Base-by-base conservation (phyloP, 208 protist species). In the Dictyostelium gargantuum region DNA sequence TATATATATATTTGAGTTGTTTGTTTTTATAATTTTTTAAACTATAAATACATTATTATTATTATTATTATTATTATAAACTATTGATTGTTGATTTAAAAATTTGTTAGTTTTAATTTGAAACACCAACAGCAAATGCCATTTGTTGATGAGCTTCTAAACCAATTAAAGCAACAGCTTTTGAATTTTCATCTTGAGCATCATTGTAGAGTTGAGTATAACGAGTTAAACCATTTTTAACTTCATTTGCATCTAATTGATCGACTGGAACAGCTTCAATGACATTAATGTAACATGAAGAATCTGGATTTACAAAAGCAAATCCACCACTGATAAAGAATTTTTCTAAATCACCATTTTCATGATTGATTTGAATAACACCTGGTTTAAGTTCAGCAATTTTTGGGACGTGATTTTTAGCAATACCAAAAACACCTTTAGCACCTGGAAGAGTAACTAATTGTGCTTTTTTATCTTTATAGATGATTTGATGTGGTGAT, bases 311-410 rank as follows among this genome's bases (percentile, higher is more conserved):
- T 38, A 92, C 56, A n/a, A 92, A 92, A 56, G 86, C 86, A 29
- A 92, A 92, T 23, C 86, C 86, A 77, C 86, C 86, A 32, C 61
- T 77, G 50, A 92, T 38, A 66, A 92, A 92, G 75, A 61, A 92
- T 63, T 92, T 92, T 42, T 92, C 86, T 6, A 48, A 50, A 9
- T 74, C 63, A 29, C 70, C 70, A 32, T 46, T 38, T 44, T 81
- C 61, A 48, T 89, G 82, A 35, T 80, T 81, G 19, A 92, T 70
- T 61, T 70, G 58, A 38, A 92, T 21, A 13, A 92, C 76, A 44
- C 86, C 86, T 84, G 86, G 76, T 68, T 80, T 76, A n/a, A 92
- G 48, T 54, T 92, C 86, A n/a, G 76, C 61, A 40, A 92, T 92
- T 38, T 72, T 92, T 56, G 86, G 76, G 13, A 92, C 42, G 76